Conservation (phyloP, 2,329 filamentous ascomycete species). For the Diaporthe vaccinii region DNA sequence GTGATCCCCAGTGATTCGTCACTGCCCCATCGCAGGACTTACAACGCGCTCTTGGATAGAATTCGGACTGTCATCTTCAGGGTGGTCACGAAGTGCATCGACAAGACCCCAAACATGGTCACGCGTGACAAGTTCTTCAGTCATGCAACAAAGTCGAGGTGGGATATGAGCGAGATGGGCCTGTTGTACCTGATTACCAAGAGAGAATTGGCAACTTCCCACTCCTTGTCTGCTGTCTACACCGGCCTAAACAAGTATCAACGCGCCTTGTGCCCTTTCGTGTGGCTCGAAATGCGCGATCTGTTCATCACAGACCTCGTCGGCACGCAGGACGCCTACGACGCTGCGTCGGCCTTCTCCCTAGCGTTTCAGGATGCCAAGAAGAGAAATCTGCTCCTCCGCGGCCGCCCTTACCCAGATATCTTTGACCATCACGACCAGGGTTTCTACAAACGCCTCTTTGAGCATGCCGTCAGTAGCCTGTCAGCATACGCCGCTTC, state of each 20-base stretch:
- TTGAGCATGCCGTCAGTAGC: conserved; percentile 12
- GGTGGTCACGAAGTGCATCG: conserved; percentile 35
- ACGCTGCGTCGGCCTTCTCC: conserved; percentile 2
- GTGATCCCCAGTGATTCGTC: conserved; percentile 24
- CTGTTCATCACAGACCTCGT: not conserved
- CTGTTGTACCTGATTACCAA: conserved; percentile 54
- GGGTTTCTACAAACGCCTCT: not conserved
- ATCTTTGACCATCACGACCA: conserved; percentile 33
- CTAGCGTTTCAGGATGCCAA: not conserved
- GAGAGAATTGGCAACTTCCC: conserved; percentile 44
- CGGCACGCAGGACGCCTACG: not conserved
- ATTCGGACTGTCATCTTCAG: conserved; percentile 37
- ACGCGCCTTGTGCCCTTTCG: conserved; percentile 52
- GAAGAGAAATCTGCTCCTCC: not conserved
- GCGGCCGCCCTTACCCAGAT: not conserved
- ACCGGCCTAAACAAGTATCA: conserved; percentile 49
- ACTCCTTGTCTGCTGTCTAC: conserved; percentile 46
- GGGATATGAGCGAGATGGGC: conserved; percentile 49
- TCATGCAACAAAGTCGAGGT: not conserved
- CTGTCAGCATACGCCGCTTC: conserved; percentile 33
- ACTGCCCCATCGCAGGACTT: conserved; percentile 14
- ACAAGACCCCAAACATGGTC: not conserved
- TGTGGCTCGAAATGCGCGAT: conserved; percentile 50
- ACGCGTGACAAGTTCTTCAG: not conserved
- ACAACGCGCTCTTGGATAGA: conserved; percentile 34